phyloP scores from a whole-genome alignment of 2,329 filamentous ascomycete genomes.

The Fonsecaea monophora region DNA sequence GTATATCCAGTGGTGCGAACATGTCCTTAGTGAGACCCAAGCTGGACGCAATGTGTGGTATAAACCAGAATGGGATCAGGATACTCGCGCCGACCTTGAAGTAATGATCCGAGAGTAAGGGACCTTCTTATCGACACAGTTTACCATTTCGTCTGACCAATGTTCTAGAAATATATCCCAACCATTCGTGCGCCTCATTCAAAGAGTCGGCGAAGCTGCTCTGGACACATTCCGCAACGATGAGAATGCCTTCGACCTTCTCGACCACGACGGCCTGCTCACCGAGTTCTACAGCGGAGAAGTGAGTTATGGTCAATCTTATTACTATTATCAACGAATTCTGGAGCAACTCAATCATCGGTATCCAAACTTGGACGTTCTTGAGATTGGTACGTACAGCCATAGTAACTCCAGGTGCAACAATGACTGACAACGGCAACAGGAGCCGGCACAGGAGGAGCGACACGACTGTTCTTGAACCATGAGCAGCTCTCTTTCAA shows the following conservation, averaged over 20 bases:
- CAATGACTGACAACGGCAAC: constrained; percentile 26
- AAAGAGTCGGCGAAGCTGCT: constrained; percentile 2
- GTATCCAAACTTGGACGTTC: constrained; percentile 35
- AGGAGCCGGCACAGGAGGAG: constrained; percentile 43
- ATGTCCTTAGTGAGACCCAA: constrained; percentile 3
- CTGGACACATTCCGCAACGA: constrained; percentile 10
- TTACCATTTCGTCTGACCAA: neutral
- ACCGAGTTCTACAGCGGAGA: constrained; percentile 6
- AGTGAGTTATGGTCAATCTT: constrained; percentile 8
- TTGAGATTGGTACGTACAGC: constrained; percentile 38
- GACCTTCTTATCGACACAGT: constrained; percentile 1
- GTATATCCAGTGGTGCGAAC: constrained; percentile 12
- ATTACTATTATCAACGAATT: constrained; percentile 14
- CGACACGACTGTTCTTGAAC: constrained; percentile 32
- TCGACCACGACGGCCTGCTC: constrained; percentile 13
- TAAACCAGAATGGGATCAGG: neutral
- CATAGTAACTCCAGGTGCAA: constrained; percentile 23
- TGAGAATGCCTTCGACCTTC: constrained; percentile 13
- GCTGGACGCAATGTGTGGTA: neutral
- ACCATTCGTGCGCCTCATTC: constrained; percentile 9
- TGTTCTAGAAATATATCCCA: constrained; percentile 18
- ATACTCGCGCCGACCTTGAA: neutral
- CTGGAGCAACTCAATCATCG: constrained; percentile 29
- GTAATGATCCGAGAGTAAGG: constrained; percentile 15
- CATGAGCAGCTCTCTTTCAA: constrained; percentile 40